Evolutionary conservation across 192 early-diverging fungal species (phyloP).

Genomic region (Podila horticola): DNA sequence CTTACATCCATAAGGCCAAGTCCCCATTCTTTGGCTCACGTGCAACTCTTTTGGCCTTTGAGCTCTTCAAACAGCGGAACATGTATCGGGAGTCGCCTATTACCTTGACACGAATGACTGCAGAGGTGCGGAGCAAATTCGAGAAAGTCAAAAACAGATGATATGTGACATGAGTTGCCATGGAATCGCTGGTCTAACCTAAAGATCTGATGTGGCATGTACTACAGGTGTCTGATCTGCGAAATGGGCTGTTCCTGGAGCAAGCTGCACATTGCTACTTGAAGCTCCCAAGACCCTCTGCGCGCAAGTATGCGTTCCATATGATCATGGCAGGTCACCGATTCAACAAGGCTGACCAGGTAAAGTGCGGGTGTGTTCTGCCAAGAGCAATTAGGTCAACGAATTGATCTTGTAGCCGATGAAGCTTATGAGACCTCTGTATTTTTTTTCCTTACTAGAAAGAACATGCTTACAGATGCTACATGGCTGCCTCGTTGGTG

Average conservation of each 20-base stretch:
- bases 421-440: background rate
- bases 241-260: constrained; percentile 85
- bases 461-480: constrained; percentile 83
- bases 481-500: constrained; percentile 68
- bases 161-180: no score
- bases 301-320: constrained; percentile 92
- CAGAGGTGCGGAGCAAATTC: constrained; percentile 59
- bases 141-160: no score
- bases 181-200: no score
- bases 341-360: constrained; percentile 82
- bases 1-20: constrained; percentile 70
- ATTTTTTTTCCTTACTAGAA: constrained; percentile 53
- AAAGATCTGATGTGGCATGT: background rate
- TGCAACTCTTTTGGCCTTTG: constrained; percentile 81
- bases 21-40: constrained; percentile 76
- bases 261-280: constrained; percentile 90
- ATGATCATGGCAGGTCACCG: constrained; percentile 87
- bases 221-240: constrained; percentile 74
- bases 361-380: constrained; percentile 25
- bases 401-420: background rate
- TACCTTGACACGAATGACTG: constrained; percentile 77
- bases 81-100: constrained; percentile 76
- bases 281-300: constrained; percentile 68
- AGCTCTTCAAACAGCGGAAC: constrained; percentile 78
- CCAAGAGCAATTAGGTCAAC: background rate